Evolutionary conservation across 108 stramenopile genomes (phyloP).

Genomic region (Halocafeteria seosinensis): DNA sequence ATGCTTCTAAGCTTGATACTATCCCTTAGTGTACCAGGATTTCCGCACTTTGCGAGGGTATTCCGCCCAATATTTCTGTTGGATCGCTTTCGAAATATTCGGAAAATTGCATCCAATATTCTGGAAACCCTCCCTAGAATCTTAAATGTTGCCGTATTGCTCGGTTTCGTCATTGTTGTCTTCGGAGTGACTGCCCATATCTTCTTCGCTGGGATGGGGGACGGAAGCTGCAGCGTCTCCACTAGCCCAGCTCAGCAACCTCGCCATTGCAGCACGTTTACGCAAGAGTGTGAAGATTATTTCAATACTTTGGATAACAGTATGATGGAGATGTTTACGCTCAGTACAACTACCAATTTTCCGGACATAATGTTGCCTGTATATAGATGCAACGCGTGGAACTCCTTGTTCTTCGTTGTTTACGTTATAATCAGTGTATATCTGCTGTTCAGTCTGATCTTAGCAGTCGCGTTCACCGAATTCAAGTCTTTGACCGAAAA

Average conservation of each 20-base stretch:
- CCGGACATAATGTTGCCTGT: constrained; percentile 8
- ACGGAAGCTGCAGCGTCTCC: no score
- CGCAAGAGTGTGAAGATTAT: not conserved
- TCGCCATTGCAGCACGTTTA: not conserved
- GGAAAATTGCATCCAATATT: not conserved
- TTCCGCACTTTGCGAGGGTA: not conserved
- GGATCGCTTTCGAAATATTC: not conserved
- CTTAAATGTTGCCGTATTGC: not conserved
- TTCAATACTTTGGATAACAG: not conserved
- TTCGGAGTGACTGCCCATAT: not conserved
- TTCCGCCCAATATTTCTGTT: not conserved
- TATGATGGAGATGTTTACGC: not conserved
- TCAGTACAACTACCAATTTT: constrained; percentile 7
- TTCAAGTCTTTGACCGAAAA: not conserved
- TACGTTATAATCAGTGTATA: not conserved
- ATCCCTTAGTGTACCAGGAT: not conserved
- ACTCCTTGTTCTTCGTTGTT: not conserved
- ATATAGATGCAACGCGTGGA: not conserved
- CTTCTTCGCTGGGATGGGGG: not conserved
- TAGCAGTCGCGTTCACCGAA: not conserved
- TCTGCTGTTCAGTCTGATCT: constrained; percentile 3
- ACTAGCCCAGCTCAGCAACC: not conserved
- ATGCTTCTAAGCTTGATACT: not conserved
- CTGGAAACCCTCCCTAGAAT: not conserved
- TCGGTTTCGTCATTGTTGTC: not conserved